These are phyloP conservation scores for Usnea hakonensis DNA, from an alignment of 495 filamentous ascomycete genomes.

Conservation along the genomic window DNA sequence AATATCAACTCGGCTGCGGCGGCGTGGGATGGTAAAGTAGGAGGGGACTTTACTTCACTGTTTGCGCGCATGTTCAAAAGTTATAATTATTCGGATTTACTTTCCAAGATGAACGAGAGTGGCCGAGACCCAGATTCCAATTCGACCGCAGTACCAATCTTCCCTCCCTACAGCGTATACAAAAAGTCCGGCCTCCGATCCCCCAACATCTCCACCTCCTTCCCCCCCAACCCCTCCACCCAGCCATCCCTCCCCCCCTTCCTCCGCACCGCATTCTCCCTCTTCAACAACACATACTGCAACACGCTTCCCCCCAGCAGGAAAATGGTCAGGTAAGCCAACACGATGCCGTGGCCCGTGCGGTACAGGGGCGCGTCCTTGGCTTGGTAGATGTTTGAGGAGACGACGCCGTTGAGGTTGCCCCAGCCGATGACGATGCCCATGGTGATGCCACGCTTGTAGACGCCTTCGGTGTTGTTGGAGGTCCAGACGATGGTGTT, in stretches of 20 bases:
- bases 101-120: too few relatives aligned
- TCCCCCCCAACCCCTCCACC: slow-evolving; percentile 50
- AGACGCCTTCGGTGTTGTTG: slow-evolving; percentile 88
- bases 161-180: slow-evolving; percentile 52
- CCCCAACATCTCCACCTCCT: slow-evolving; percentile 56
- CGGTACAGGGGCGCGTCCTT: slow-evolving; percentile 47
- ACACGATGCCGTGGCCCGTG: slow-evolving; percentile 51
- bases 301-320: slow-evolving; percentile 53
- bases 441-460: slow-evolving; percentile 81
- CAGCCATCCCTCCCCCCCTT: slow-evolving; percentile 62
- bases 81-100: too few relatives aligned
- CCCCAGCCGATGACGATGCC: slow-evolving; percentile 91
- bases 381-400: slow-evolving; percentile 61
- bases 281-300: slow-evolving; percentile 55
- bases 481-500: slow-evolving; percentile 85
- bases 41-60: too few relatives aligned
- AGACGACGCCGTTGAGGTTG: slow-evolving; percentile 82
- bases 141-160: too few relatives aligned
- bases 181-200: slow-evolving; percentile 72
- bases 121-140: too few relatives aligned
- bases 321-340: slow-evolving; percentile 54
- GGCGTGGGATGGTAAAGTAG: too few relatives aligned
- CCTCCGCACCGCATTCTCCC: slow-evolving; percentile 54
- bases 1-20: too few relatives aligned
- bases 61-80: too few relatives aligned